These are phyloP conservation scores for Cercophora newfieldiana DNA, from an alignment of 495 filamentous ascomycete species.

Conservation along the genomic window DNA sequence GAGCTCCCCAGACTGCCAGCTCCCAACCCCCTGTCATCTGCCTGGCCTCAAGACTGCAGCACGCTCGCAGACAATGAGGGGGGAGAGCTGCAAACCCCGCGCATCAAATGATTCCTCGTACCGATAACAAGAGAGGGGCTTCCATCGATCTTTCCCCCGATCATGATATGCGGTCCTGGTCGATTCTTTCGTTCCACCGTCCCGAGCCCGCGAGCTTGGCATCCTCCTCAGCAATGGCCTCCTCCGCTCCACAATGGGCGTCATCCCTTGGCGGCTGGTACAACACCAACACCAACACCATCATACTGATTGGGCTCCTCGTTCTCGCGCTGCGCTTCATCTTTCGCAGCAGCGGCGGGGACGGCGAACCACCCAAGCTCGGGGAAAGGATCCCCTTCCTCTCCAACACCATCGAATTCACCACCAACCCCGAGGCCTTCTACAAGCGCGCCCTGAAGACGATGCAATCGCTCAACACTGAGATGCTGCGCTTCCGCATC, in stretches of 20 bases:
- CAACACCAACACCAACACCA: background rate
- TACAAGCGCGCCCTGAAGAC: conserved; percentile 9
- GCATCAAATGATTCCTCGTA: too few species aligned
- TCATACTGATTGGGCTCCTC: background rate
- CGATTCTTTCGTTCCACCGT: too few species aligned
- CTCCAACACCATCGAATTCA: background rate
- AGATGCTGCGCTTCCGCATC: conserved; percentile 8
- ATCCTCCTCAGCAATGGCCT: background rate
- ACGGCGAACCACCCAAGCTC: background rate
- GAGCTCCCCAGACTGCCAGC: too few species aligned
- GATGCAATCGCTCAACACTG: conserved; percentile 10
- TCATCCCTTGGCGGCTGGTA: background rate
- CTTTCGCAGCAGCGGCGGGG: background rate
- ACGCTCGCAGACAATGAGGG: too few species aligned
- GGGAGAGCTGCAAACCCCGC: too few species aligned
- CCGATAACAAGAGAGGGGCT: too few species aligned
- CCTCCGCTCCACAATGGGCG: background rate
- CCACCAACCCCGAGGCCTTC: background rate
- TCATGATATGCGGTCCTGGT: too few species aligned
- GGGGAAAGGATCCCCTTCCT: background rate
- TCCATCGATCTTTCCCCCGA: too few species aligned
- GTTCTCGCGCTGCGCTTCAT: background rate
- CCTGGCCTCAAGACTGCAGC: too few species aligned
- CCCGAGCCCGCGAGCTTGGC: background rate
- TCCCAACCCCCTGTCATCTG: too few species aligned